These are phyloP conservation scores for Pisolithus orientalis DNA, from an alignment of 768 basidiomycete genomes.

Conservation along the genomic window DNA sequence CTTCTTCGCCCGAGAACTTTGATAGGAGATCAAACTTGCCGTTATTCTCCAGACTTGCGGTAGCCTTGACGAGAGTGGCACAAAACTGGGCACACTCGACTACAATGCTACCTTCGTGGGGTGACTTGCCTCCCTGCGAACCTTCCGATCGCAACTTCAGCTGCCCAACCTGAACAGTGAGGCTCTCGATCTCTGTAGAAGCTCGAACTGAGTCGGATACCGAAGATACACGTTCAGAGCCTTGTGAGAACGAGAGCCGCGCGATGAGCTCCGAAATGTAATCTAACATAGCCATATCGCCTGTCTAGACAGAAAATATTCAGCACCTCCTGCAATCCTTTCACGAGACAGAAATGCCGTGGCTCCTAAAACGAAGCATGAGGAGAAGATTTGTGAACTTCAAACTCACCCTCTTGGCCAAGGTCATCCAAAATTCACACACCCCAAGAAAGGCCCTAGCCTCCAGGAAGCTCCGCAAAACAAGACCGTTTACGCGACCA, in stretches of 20 bases:
- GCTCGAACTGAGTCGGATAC: background rate
- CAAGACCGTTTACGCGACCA: slow-evolving; percentile 29
- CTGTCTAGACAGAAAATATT: slow-evolving; percentile 30
- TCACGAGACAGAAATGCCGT: background rate
- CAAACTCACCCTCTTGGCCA: slow-evolving; percentile 54
- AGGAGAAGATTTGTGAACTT: background rate
- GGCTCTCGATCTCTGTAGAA: slow-evolving; percentile 12
- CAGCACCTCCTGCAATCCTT: background rate
- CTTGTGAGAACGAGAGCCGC: background rate
- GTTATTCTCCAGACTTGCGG: slow-evolving; percentile 26
- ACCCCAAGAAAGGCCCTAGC: slow-evolving; percentile 52
- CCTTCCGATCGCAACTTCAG: slow-evolving; percentile 13
- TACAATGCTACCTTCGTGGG: slow-evolving; percentile 6
- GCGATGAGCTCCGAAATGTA: slow-evolving; percentile 38
- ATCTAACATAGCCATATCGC: slow-evolving; percentile 43
- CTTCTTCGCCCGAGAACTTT: background rate
- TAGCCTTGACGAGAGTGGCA: slow-evolving; percentile 39
- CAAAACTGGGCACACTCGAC: slow-evolving; percentile 37
- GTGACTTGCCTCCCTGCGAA: background rate
- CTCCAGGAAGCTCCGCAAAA: slow-evolving; percentile 36
- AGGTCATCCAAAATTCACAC: slow-evolving; percentile 67
- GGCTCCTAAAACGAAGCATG: background rate
- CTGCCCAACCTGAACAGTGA: slow-evolving; percentile 11
- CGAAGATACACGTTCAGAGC: background rate
- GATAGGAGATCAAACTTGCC: slow-evolving; percentile 5